Evolutionary conservation across 2,329 filamentous ascomycete species (phyloP).

Genomic region (Macrophomina phaseolina): DNA sequence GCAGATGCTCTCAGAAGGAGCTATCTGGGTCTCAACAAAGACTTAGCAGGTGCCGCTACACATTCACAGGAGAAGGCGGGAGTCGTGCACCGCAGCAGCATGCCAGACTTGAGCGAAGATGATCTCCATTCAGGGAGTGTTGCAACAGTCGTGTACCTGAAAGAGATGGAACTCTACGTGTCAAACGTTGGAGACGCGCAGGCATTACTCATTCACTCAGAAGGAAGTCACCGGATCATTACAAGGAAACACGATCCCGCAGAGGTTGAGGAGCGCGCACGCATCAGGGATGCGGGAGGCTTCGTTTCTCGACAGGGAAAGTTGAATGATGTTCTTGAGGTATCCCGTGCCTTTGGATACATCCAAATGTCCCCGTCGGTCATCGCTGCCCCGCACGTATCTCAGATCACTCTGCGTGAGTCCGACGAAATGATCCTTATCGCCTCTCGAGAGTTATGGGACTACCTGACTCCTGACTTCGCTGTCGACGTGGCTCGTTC

Average conservation of each 20-base stretch:
- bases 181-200: slow-evolving; percentile 96
- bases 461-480: slow-evolving; percentile 86
- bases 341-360: slow-evolving; percentile 95
- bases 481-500: slow-evolving; percentile 89
- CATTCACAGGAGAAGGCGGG: slow-evolving; percentile 63
- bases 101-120: slow-evolving; percentile 82
- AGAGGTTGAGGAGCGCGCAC: slow-evolving; percentile 79
- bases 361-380: slow-evolving; percentile 91
- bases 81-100: slow-evolving; percentile 71
- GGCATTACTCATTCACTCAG: slow-evolving; percentile 91
- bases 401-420: slow-evolving; percentile 78
- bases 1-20: slow-evolving; percentile 83
- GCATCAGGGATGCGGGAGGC: slow-evolving; percentile 91
- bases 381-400: slow-evolving; percentile 86
- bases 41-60: slow-evolving; percentile 83
- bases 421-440: slow-evolving; percentile 93
- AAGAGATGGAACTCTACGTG: slow-evolving; percentile 87
- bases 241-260: slow-evolving; percentile 94
- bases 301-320: slow-evolving; percentile 95
- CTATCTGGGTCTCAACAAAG: slow-evolving; percentile 91
- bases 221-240: slow-evolving; percentile 80
- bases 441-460: slow-evolving; percentile 92
- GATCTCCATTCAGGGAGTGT: slow-evolving; percentile 90
- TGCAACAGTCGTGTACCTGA: slow-evolving; percentile 88
- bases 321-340: slow-evolving; percentile 87